phyloP scores from a whole-genome alignment of 305 asterid species.

The Rubia peregrina region DNA sequence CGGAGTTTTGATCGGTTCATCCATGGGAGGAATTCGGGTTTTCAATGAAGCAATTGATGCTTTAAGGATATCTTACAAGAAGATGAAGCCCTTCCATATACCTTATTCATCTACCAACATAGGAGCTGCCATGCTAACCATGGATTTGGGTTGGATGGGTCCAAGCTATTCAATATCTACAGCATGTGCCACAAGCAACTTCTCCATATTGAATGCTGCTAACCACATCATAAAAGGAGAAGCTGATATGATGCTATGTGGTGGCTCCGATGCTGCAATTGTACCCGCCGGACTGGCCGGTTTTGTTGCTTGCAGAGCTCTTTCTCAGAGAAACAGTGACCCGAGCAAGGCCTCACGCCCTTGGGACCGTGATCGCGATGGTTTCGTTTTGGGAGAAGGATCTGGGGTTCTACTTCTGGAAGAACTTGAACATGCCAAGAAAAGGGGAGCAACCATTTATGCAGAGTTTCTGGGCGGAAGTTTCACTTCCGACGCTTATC shows the following conservation, averaged over 20 bases:
- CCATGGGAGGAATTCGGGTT: slow-evolving; percentile 88
- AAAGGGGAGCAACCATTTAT: slow-evolving; percentile 77
- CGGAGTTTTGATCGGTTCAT: slow-evolving; percentile 90
- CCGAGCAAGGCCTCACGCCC: slow-evolving; percentile 95
- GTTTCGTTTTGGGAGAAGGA: slow-evolving; percentile 97
- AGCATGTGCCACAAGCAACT: slow-evolving; percentile 97
- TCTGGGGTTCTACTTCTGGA: slow-evolving; percentile 83
- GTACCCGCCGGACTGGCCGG: slow-evolving; percentile 55
- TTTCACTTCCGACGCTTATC: slow-evolving; percentile 88
- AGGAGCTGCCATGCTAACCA: slow-evolving; percentile 96
- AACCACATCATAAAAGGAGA: slow-evolving; percentile 95
- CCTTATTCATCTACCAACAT: slow-evolving; percentile 91
- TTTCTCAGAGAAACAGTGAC: slow-evolving; percentile 42
- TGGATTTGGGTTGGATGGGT: slow-evolving; percentile 99
- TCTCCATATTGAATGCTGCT: slow-evolving; percentile 92
- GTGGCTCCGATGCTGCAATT: slow-evolving; percentile 89
- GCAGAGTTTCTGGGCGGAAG: slow-evolving; percentile 98
- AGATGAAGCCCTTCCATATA: slow-evolving; percentile 96
- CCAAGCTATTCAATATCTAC: slow-evolving; percentile 97
- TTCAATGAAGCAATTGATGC: slow-evolving; percentile 87
- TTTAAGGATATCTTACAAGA: slow-evolving; percentile 72
- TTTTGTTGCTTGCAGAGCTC: slow-evolving; percentile 47
- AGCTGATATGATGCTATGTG: slow-evolving; percentile 97
- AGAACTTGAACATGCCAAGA: slow-evolving; percentile 92
- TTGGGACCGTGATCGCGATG: slow-evolving; percentile 93